Evolutionary conservation across 257 asterid genomes (phyloP), one percentile per base, ranked within the genome.

Genomic region (Solanum paucissectum): DNA sequence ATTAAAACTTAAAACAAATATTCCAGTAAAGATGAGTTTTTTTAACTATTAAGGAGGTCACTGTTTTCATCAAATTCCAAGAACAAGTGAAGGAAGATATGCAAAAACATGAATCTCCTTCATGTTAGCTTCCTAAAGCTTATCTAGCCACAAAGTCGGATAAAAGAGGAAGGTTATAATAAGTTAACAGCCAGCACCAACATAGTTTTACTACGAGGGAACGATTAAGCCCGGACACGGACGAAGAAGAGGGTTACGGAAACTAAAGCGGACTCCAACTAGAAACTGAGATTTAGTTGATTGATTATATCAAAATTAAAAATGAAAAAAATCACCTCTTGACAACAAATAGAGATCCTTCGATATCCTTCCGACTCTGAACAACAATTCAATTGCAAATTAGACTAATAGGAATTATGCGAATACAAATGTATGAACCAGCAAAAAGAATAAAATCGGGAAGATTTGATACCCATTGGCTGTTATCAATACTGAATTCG

Each of bases 331-430:
- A 87, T 79, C 89, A 94, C 99, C 99, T 96, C 90, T 94, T 95
- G 83, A 96, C 98, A 52, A 95, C 98, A 91, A 96, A 96, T 36
- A 96, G 95, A 16, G 99, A 93, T 81, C 99, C 99, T 92, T 96
- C 95, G 8, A 96, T 98, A 90, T 95, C 98, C 91, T 95, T 96
- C 68, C 99, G 96, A 90, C 98, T 94, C 99, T 96, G 93, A 87
- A 44, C 73, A 83, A 75, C 64, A 84, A 27, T 86, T 79, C 44
- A 73, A 85, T 34, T 87, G 25, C 20, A 23, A 34, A 25, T 33
- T 52, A 62, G 2, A 74, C 52, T 21, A 66, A 68, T 36, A 68
- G 14, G 23, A 29, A 71, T 25, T 16, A 7, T n/a, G 29, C 36
- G 49, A 74, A 74, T 74, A 36, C 82, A 74, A 36, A 74, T 21